Base-by-base conservation (phyloP, 2,329 filamentous ascomycete species). In the Chaetomium sp. region DNA sequence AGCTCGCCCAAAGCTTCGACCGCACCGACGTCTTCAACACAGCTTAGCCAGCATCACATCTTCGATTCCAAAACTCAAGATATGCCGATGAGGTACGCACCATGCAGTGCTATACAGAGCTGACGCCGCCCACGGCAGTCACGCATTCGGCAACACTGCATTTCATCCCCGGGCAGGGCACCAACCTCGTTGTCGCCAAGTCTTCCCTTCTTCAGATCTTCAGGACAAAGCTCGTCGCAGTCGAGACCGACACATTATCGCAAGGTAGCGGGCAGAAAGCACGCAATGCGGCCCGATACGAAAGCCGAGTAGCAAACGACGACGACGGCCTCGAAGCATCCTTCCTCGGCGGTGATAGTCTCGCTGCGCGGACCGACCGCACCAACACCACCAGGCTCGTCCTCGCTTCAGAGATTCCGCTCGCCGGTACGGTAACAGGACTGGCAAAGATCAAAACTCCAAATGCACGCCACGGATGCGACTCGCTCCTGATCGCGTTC, bases 51-150 rank as follows among this genome's bases (percentile, higher is more conserved):
- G 7, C 14, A 46, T 37, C 33, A 12, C 43, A 33, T 9, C 36
- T 42, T 14, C 47, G 19, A 33, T 37, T 8, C 7, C 37, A 49
- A 10, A 55, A 10, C 11, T 5, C 62, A 49, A 62, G 66, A 65
- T 56, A 67, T 67, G 65, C 61, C 11, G 54, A 46, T 41, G 44
- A 44, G 64, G 67, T 61, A 64, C 65, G 51, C 41, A 60, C 49
- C 19, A 97, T 97, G 92, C 92, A 97, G 82, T 95, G 90, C 79
- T 97, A 97, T 76, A 91, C 90, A 68, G 94, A 99, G 79, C 80
- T 99, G 71, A 85, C 90, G 71, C 88, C 92, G 76, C 91, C 94
- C 53, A 95, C 91, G 70, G 91, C 91, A 70, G 91, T 97, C 74
- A 91, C 90, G 67, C 88, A 96, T 75, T 89, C 91, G 61, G 75